Evolutionary conservation across 495 filamentous ascomycete genomes (phyloP), one percentile per base, ranked within the genome.

Genomic region (Tuber borchii): DNA sequence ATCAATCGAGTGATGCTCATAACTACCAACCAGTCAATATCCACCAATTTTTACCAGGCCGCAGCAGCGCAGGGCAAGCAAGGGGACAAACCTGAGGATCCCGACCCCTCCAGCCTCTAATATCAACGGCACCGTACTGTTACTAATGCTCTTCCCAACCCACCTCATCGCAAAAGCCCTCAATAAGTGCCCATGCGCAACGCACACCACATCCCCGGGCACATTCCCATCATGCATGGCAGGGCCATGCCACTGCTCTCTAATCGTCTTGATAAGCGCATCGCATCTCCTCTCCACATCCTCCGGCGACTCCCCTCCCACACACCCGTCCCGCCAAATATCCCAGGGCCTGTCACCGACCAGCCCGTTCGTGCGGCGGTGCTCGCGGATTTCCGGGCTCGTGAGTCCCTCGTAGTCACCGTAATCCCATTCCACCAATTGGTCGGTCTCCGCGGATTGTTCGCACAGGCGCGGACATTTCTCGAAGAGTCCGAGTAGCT

Each of bases 401-500:
- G 93, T 97, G 82, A 97, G 89, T 8, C 95, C 95, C 83, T 99
- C 95, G 83, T 97, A 99, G 78, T 92, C 90, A 20, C 95, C 95
- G 80, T 97, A 98, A 85, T 97, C 93, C 95, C 95, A 98, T 83
- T 98, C 95, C 39, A 91, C 87, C 42, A 97, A 89, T 0, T 93
- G 93, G 68, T 95, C 84, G 78, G 91, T 85, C 31, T 84, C 83
- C 14, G 84, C 83, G 9, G 85, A 73, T 71, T 88, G 89, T 8
- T 81, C 76, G 10, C 82, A 79, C 31, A 83, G 78, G 31, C 39
- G 31, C 9, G 76, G 76, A 8, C 51, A 73, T 31, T 69, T 71
- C 40, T 72, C 39, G 79, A 85, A 90, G 87, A 93, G 81, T 1
- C 76, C 75, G 85, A 98, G 90, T 48, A 97, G 88, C 83, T 97